Conservation (phyloP, 2,329 filamentous ascomycete species). For the Zarea fungicola region DNA sequence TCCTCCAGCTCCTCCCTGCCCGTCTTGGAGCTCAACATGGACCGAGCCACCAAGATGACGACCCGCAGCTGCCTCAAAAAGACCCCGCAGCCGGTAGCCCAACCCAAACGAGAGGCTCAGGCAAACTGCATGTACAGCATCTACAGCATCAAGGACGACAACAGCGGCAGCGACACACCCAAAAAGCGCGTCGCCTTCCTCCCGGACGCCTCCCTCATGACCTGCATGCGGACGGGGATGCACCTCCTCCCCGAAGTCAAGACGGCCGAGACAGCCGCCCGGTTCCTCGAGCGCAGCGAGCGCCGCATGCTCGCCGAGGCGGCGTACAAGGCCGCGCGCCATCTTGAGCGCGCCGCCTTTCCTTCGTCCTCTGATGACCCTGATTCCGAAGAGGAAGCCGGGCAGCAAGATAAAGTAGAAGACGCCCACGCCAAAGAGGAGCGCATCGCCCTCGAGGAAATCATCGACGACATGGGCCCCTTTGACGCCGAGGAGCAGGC, state of each 20-base stretch:
- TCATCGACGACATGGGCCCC: neutral
- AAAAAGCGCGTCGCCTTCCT: neutral
- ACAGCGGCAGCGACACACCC: neutral
- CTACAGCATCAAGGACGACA: too few relatives aligned
- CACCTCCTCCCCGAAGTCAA: neutral
- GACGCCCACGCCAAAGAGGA: neutral
- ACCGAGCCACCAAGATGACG: conserved; percentile 1
- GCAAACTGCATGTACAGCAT: too few relatives aligned
- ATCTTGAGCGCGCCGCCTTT: neutral
- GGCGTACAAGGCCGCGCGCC: neutral
- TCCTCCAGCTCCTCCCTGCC: neutral
- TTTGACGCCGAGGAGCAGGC: neutral
- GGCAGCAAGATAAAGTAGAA: neutral
- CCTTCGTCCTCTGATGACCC: neutral
- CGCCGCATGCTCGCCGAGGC: accelerated
- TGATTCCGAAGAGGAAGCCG: neutral
- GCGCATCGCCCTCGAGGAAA: neutral
- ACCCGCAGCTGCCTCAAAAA: conserved; percentile 7
- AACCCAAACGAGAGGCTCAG: too few relatives aligned
- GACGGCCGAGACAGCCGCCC: neutral
- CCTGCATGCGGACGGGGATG: neutral
- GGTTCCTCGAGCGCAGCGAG: neutral
- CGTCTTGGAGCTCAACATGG: neutral
- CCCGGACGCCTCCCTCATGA: neutral
- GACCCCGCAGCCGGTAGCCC: too few relatives aligned